Percentiles rank a stretch among this genome's conserved stretches.
These are phyloP conservation scores for Phlebiopsis flavidoalba DNA, from an alignment of 768 basidiomycete species.

Conservation along the genomic window DNA sequence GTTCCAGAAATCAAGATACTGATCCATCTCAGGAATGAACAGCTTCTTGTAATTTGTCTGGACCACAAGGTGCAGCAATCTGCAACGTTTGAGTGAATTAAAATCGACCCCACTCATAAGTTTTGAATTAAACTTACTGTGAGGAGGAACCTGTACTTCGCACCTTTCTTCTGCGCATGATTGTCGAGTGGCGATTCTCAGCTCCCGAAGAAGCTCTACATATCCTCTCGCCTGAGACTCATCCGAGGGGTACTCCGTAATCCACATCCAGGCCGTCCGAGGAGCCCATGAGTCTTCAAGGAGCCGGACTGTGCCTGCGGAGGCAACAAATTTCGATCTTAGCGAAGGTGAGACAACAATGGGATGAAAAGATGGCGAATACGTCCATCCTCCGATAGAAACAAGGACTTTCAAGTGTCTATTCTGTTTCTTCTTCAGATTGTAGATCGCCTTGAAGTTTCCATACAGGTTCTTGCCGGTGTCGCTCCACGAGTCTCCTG, in stretches of 20 bases:
- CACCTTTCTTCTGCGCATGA: slow-evolving; percentile 63
- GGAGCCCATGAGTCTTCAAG: slow-evolving; percentile 88
- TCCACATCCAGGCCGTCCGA: slow-evolving; percentile 85
- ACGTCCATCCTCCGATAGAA: slow-evolving; percentile 95
- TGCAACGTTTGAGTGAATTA: slow-evolving; percentile 22
- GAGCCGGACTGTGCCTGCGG: slow-evolving; percentile 64
- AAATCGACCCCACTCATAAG: background rate
- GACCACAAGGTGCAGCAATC: slow-evolving; percentile 93
- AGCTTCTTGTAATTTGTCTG: slow-evolving; percentile 80
- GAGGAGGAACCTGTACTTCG: slow-evolving; percentile 61
- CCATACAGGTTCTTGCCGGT: slow-evolving; percentile 88
- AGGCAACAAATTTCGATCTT: slow-evolving; percentile 75
- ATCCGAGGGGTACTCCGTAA: slow-evolving; percentile 89
- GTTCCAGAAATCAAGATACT: slow-evolving; percentile 92
- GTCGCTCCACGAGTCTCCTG: slow-evolving; percentile 94
- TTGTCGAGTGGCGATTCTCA: slow-evolving; percentile 71
- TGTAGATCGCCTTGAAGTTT: slow-evolving; percentile 90
- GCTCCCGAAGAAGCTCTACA: slow-evolving; percentile 71
- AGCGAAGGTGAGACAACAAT: slow-evolving; percentile 61
- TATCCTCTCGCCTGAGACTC: slow-evolving; percentile 78
- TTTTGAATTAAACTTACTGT: slow-evolving; percentile 49
- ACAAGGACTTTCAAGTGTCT: slow-evolving; percentile 77
- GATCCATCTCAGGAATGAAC: slow-evolving; percentile 79
- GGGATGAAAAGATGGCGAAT: slow-evolving; percentile 82
- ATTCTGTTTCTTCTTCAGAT: slow-evolving; percentile 79